Evolutionary conservation across 2,329 filamentous ascomycete species (phyloP).

Genomic region (Talaromyces atroroseus): DNA sequence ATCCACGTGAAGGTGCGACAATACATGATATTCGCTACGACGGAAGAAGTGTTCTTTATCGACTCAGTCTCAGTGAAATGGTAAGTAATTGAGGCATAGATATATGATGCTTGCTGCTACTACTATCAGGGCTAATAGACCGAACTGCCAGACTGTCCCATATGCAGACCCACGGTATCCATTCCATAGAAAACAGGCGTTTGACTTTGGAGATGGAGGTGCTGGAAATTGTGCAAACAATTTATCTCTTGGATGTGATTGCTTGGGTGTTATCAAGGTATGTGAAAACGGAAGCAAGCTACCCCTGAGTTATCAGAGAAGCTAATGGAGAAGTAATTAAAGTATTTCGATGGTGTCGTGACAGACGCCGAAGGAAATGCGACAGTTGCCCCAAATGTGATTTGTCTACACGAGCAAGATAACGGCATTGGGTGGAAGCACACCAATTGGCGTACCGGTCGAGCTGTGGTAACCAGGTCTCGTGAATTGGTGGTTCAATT

Average conservation of each 20-base stretch:
- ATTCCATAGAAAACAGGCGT: conserved; percentile 64
- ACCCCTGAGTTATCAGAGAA: background rate
- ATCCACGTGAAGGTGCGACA: conserved; percentile 60
- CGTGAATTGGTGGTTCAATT: conserved; percentile 63
- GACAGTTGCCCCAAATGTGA: conserved; percentile 57
- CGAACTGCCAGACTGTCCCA: conserved; percentile 23
- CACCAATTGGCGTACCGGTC: conserved; percentile 62
- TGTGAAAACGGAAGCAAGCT: background rate
- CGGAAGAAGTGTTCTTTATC: conserved; percentile 59
- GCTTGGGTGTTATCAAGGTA: conserved; percentile 59
- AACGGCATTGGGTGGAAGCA: conserved; percentile 66
- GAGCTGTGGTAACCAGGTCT: conserved; percentile 58
- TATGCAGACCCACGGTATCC: conserved; percentile 61
- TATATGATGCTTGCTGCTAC: conserved; percentile 20
- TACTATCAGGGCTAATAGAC: background rate
- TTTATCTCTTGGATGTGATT: conserved; percentile 64
- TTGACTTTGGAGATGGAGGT: conserved; percentile 63
- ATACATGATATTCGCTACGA: conserved; percentile 62
- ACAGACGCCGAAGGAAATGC: conserved; percentile 56
- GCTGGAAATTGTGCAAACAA: conserved; percentile 65
- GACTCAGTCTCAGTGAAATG: conserved; percentile 63
- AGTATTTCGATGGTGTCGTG: conserved; percentile 56
- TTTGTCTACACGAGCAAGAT: conserved; percentile 68
- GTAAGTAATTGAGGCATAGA: conserved; percentile 39
- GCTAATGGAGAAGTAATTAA: background rate